A percentile compares a stretch with the other conserved stretches of the same genome.
These are phyloP conservation scores for Rosa chinensis DNA, from an alignment of 306 rosid species.

Conservation along the genomic window DNA sequence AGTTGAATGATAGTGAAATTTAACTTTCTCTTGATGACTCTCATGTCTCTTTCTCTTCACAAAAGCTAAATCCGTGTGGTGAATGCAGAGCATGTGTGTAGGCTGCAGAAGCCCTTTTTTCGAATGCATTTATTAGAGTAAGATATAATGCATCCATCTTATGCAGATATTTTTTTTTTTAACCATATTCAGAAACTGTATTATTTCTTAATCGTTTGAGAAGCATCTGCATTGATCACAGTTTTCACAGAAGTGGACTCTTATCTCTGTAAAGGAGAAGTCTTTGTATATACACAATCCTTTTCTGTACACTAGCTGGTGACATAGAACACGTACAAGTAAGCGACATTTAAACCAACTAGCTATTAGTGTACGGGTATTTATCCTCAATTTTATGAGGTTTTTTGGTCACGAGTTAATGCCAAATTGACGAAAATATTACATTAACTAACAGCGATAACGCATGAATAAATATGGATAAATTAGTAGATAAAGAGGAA, in stretches of 20 bases:
- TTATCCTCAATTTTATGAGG: not conserved
- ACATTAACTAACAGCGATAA: not conserved
- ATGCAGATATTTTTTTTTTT: not conserved
- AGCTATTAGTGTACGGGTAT: not conserved
- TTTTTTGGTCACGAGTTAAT: not conserved
- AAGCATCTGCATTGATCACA: not conserved
- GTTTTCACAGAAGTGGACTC: not conserved
- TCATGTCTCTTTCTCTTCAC: not conserved
- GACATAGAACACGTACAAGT: not conserved
- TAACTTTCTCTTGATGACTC: slow-evolving; percentile 7
- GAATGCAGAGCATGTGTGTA: not conserved
- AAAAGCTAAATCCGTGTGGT: not conserved
- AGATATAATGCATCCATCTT: not conserved
- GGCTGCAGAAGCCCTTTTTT: not conserved
- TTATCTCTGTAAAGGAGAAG: not conserved
- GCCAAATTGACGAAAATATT: not conserved
- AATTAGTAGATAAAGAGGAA: not conserved
- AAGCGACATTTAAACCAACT: not conserved
- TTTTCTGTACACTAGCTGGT: not conserved
- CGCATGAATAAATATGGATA: not conserved
- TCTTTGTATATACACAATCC: not conserved
- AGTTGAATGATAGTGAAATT: slow-evolving; percentile 16
- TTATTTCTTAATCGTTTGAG: not conserved
- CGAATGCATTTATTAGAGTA: not conserved
- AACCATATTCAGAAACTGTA: not conserved